Evolutionary conservation across 2,329 filamentous ascomycete species (phyloP), one percentile per base, ranked within the genome.

Genomic region (Scytalidium lignicola): DNA sequence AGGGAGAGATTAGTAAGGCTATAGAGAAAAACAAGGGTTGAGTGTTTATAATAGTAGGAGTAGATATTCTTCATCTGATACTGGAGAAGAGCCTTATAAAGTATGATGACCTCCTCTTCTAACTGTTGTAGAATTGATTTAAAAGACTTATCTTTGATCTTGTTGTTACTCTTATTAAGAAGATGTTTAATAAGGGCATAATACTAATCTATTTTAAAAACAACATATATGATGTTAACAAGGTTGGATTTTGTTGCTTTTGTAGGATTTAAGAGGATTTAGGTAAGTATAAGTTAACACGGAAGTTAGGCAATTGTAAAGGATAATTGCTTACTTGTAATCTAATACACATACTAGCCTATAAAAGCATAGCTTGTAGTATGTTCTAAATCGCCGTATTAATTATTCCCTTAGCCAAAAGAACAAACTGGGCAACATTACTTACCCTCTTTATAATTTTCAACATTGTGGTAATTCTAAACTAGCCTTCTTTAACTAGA

Each of bases 21-120:
- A 21, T 64, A 53, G 15, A 67, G 43, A 37, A 70, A 60, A 9
- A 55, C 57, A 6, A 57, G 13, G 5, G 52, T 44, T 39, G n/a
- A n/a, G n/a, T 55, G 61, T 22, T 65, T 59, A 10, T 61, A 59
- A 51, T 67, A 62, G 55, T 66, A 71, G 5, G 57, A 63, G 46
- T 58, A 67, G 41, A 70, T 56, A 48, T 67, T 73, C 55, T 67
- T 70, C 48, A 73, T 71, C 54, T 68, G 62, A 53, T 70, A 73
- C 2, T 55, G 29, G n/a, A 73, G 62, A 22, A 74, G 60, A 46
- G 56, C 60, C 48, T 65, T 58, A 52, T 73, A 73, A 20, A 73
- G 65, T 22, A 62, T 39, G 22, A 65, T 46, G n/a, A 72, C 56
- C 6, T 43, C 46, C 7, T 55, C 48, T 41, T 66, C 50, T 18